Conservation (phyloP, 371 early-diverging fungal species). For the Rhizomucor pusillus region DNA sequence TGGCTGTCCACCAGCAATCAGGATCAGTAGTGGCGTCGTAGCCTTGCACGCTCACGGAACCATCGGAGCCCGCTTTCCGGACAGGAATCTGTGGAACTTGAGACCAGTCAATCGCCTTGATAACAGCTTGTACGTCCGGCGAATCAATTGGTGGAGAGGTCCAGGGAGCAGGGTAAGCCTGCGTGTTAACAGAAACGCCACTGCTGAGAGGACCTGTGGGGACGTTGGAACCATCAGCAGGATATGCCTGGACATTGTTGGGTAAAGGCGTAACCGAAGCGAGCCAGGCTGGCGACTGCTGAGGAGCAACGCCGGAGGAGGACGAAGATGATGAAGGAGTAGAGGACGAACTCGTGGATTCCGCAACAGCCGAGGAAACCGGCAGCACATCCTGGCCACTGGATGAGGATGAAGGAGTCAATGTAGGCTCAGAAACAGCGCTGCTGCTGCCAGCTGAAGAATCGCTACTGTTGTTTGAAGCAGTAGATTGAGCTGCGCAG, state of each 20-base stretch:
- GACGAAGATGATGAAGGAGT: neutral
- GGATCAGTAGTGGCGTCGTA: constrained; percentile 14
- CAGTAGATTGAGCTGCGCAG: neutral
- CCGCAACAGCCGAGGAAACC: neutral
- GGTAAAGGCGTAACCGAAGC: constrained; percentile 8
- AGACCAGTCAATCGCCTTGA: constrained; percentile 35
- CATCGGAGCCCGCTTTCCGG: constrained; percentile 7
- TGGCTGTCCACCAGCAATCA: constrained; percentile 27
- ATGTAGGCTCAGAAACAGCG: too few species aligned
- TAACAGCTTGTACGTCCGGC: constrained; percentile 31
- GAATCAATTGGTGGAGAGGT: constrained; percentile 18
- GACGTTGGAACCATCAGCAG: constrained; percentile 5
- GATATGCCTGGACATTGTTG: constrained; percentile 10
- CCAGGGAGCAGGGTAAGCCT: constrained; percentile 12
- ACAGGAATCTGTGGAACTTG: constrained; percentile 29
- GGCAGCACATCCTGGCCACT: too few species aligned
- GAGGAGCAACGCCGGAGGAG: neutral
- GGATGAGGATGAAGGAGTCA: too few species aligned
- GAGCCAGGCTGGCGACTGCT: constrained; percentile 20
- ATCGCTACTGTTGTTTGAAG: neutral
- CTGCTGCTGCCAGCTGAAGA: too few species aligned
- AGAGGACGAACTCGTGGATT: neutral
- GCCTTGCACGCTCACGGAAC: constrained; percentile 1
- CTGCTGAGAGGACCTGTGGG: constrained; percentile 1
- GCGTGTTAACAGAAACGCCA: neutral